phyloP scores from a whole-genome alignment of 225 moss, liverwort and hornwort genomes.

The Sphagnum contortum region DNA sequence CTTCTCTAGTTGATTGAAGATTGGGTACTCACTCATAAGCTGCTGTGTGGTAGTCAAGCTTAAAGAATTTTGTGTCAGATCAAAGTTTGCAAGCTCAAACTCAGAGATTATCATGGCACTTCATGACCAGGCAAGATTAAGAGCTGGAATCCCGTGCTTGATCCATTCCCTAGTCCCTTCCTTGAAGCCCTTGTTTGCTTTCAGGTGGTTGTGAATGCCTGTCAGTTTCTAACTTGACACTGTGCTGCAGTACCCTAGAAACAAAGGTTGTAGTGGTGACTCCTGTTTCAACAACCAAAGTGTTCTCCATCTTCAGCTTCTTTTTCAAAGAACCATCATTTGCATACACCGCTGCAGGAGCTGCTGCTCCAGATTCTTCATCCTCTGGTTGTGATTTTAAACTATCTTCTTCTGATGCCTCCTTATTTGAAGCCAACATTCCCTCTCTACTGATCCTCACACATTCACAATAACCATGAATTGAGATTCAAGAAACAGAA shows the following conservation, averaged over 20 bases:
- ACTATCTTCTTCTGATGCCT: constrained; percentile 13
- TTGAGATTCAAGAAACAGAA: too few species aligned
- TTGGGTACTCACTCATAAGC: too few species aligned
- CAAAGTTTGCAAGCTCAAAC: too few species aligned
- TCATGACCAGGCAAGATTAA: constrained; percentile 39
- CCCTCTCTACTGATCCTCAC: too few species aligned
- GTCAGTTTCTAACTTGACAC: constrained; percentile 15
- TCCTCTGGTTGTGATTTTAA: constrained; percentile 15
- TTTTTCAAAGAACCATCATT: constrained; percentile 27
- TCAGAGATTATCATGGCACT: background rate
- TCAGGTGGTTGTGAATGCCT: constrained; percentile 20
- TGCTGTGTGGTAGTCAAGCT: too few species aligned
- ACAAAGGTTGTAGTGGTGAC: constrained; percentile 18
- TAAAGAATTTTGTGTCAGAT: too few species aligned
- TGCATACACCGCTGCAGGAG: background rate
- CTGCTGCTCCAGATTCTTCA: constrained; percentile 11
- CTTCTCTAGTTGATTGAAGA: too few species aligned
- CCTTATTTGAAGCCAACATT: constrained; percentile 7
- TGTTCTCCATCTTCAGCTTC: constrained; percentile 35
- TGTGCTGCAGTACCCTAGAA: constrained; percentile 8
- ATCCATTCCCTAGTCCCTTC: background rate
- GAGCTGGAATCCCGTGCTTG: constrained; percentile 35
- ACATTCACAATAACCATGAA: too few species aligned
- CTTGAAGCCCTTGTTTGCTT: constrained; percentile 19
- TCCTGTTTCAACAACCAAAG: constrained; percentile 10